Evolutionary conservation across 73 alveolate species (phyloP).

Genomic region (Loxodes magnus): DNA sequence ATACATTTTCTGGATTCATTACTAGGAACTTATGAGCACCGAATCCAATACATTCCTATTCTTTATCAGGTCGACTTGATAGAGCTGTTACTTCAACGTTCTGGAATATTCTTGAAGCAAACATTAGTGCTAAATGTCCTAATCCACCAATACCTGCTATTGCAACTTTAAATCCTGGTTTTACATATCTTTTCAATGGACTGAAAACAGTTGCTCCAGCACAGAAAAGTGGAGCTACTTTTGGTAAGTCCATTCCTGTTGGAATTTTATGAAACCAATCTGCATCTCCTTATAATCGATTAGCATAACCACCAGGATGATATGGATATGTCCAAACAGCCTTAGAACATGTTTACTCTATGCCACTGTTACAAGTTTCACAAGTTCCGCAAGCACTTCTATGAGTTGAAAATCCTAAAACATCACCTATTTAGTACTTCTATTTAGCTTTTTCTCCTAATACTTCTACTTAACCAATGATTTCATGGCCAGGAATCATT

Average conservation of each 20-base stretch:
- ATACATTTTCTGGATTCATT: constrained; percentile 35
- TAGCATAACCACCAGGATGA: constrained; percentile 65
- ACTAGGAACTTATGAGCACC: constrained; percentile 63
- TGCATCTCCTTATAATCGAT: constrained; percentile 48
- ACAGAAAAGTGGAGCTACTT: constrained; percentile 61
- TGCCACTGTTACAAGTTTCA: constrained; percentile 41
- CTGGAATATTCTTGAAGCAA: constrained; percentile 26
- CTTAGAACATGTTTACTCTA: constrained; percentile 40
- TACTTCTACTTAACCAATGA: constrained; percentile 16
- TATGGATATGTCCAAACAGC: constrained; percentile 24
- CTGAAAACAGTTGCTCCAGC: constrained; percentile 61
- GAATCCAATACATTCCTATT: constrained; percentile 35
- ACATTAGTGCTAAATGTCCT: constrained; percentile 66
- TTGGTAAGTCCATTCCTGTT: constrained; percentile 22
- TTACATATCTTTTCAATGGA: constrained; percentile 44
- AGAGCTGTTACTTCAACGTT: constrained; percentile 51
- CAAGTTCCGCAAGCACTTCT: constrained; percentile 59
- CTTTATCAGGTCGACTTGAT: constrained; percentile 40
- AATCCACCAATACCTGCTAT: constrained; percentile 69
- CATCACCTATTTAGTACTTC: constrained; percentile 24
- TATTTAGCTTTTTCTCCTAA: constrained; percentile 23
- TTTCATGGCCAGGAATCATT: constrained; percentile 38
- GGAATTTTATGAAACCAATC: constrained; percentile 44
- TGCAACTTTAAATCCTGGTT: constrained; percentile 43
- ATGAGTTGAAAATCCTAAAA: constrained; percentile 39